Evolutionary conservation across 2,329 filamentous ascomycete species (phyloP).

Genomic region (Aspergillus fischeri): DNA sequence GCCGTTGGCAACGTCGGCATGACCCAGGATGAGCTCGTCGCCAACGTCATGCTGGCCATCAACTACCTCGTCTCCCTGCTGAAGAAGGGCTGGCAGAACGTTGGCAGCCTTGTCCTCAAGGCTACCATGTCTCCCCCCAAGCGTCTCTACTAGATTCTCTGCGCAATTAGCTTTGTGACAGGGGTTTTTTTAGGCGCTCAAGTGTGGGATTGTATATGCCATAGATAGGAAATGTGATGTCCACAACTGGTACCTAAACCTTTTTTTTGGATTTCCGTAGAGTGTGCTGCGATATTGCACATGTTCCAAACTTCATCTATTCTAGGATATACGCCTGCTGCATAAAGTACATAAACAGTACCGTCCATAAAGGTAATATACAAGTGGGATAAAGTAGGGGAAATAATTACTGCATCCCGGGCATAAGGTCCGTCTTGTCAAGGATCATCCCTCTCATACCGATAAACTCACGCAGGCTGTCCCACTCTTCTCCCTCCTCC

Average conservation of each 20-base stretch:
- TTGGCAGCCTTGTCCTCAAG: conserved; percentile 99
- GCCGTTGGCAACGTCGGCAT: conserved; percentile 98
- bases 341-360: not conserved
- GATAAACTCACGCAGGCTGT: conserved; percentile 76
- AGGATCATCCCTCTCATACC: conserved; percentile 82
- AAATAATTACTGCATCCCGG: conserved; percentile 69
- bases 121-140: conserved; percentile 98
- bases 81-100: conserved; percentile 99
- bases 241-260: conserved; percentile 27
- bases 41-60: conserved; percentile 99
- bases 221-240: conserved; percentile 32
- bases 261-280: not conserved
- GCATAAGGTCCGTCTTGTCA: conserved; percentile 85
- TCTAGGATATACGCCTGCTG: conserved; percentile 1
- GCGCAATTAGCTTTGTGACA: conserved; percentile 24
- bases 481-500: conserved; percentile 88
- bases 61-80: conserved; percentile 99
- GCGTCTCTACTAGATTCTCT: conserved; percentile 78
- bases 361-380: conserved; percentile 3
- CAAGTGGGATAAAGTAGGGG: not conserved
- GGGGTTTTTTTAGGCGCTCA: conserved; percentile 19
- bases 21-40: conserved; percentile 91
- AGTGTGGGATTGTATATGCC: conserved; percentile 25
- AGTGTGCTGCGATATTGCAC: too few species aligned
- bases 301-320: not conserved